phyloP scores from a whole-genome alignment of 352 stramenopile genomes.

The Globisporangium cylindrosporum region DNA sequence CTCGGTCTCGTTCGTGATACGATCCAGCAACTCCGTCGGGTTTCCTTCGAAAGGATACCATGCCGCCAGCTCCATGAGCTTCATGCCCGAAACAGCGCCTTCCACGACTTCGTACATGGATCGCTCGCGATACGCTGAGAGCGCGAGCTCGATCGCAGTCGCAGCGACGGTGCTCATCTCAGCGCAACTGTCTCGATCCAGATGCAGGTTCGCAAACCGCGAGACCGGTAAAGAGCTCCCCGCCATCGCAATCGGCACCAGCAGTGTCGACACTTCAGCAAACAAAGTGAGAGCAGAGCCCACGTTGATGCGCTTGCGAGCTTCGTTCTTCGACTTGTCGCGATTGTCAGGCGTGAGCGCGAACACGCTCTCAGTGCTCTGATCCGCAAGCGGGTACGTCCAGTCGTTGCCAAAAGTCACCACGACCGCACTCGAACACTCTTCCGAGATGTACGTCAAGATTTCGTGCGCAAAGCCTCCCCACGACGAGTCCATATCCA shows the following conservation, averaged over 20 bases:
- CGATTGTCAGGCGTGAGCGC: constrained; percentile 27
- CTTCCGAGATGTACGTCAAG: constrained; percentile 67
- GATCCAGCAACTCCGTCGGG: constrained; percentile 30
- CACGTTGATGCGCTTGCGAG: constrained; percentile 59
- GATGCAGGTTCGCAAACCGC: constrained; percentile 26
- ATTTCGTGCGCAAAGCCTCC: constrained; percentile 69
- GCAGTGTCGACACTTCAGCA: constrained; percentile 48
- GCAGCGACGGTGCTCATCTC: constrained; percentile 36
- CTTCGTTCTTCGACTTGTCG: constrained; percentile 61
- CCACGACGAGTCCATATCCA: constrained; percentile 84
- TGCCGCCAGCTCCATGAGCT: constrained; percentile 49
- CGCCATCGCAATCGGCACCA: constrained; percentile 58
- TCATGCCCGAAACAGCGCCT: constrained; percentile 48
- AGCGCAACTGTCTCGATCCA: constrained; percentile 29
- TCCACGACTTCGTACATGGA: constrained; percentile 47
- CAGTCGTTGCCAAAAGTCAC: constrained; percentile 71
- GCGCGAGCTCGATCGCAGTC: constrained; percentile 46
- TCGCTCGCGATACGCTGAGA: constrained; percentile 35
- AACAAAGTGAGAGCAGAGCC: constrained; percentile 58
- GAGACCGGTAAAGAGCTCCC: constrained; percentile 23
- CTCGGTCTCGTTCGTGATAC: constrained; percentile 20
- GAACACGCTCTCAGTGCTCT: constrained; percentile 44
- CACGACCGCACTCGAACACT: constrained; percentile 59
- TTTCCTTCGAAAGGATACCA: constrained; percentile 37
- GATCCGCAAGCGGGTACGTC: constrained; percentile 54